phyloP scores from a whole-genome alignment of 129 eudicot genomes.

The Rutidosis leptorrhynchoides region DNA sequence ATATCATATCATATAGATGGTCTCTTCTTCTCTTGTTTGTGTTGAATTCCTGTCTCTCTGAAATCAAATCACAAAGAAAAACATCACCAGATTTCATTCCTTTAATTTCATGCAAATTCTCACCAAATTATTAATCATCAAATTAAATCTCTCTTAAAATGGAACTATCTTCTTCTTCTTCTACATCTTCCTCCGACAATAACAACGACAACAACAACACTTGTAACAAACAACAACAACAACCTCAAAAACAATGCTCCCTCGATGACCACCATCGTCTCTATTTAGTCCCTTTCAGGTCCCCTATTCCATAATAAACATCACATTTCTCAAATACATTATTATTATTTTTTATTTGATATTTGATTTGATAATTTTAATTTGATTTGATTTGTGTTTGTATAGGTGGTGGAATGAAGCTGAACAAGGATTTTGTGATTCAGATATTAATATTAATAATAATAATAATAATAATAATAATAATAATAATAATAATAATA shows the following conservation, averaged over 20 bases:
- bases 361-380: not conserved
- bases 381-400: slow-evolving; percentile 9
- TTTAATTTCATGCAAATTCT: not conserved
- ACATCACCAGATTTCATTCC: not conserved
- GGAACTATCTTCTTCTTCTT: slow-evolving; percentile 35
- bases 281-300: slow-evolving; percentile 80
- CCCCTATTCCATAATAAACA: not conserved
- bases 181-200: slow-evolving; percentile 30
- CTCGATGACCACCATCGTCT: slow-evolving; percentile 51
- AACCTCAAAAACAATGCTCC: slow-evolving; percentile 26
- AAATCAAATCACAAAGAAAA: slow-evolving; percentile 10
- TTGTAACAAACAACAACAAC: slow-evolving; percentile 11
- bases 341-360: not conserved
- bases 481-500: slow-evolving; percentile 19
- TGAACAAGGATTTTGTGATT: slow-evolving; percentile 42
- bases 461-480: not conserved
- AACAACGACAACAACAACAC: not conserved
- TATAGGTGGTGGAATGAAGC: slow-evolving; percentile 99
- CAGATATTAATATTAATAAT: slow-evolving; percentile 26
- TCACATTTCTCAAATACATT: not conserved
- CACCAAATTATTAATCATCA: too few species aligned
- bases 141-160: slow-evolving; percentile 20
- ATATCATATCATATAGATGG: too few species aligned
- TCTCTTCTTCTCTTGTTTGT: slow-evolving; percentile 14
- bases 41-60: slow-evolving; percentile 22